These are phyloP conservation scores for Trichoderma sp. DNA, from an alignment of 2,329 filamentous ascomycete genomes.

Conservation along the genomic window DNA sequence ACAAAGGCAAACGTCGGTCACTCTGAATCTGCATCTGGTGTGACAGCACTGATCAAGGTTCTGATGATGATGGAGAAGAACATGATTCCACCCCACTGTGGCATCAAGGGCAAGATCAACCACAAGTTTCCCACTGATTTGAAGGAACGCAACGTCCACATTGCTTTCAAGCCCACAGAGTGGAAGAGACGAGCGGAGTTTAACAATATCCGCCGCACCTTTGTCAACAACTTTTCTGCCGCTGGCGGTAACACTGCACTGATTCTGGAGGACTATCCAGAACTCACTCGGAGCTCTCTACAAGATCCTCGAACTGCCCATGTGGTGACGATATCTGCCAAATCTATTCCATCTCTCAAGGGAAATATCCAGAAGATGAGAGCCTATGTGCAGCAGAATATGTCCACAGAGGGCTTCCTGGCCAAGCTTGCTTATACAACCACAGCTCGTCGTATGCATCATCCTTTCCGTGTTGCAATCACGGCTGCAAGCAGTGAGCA, in stretches of 20 bases:
- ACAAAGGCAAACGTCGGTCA: slow-evolving; percentile 64
- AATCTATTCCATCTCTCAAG: slow-evolving; percentile 6
- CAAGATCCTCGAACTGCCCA: not conserved
- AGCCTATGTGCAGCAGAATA: not conserved
- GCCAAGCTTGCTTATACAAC: slow-evolving; percentile 61
- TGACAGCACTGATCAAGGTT: slow-evolving; percentile 62
- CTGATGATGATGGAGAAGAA: slow-evolving; percentile 63
- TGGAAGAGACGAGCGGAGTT: slow-evolving; percentile 30
- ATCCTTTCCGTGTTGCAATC: slow-evolving; percentile 54
- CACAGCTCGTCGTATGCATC: slow-evolving; percentile 61
- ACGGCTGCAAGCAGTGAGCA: slow-evolving; percentile 31
- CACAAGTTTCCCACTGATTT: slow-evolving; percentile 55
- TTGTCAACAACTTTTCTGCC: slow-evolving; percentile 67
- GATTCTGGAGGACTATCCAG: slow-evolving; percentile 55
- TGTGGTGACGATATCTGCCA: slow-evolving; percentile 12
- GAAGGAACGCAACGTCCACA: slow-evolving; percentile 52
- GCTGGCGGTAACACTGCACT: slow-evolving; percentile 70
- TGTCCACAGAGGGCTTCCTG: not conserved
- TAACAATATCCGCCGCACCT: slow-evolving; percentile 16
- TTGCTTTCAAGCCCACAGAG: not conserved
- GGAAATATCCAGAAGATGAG: not conserved
- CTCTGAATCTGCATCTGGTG: slow-evolving; percentile 60
- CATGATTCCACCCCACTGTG: slow-evolving; percentile 60
- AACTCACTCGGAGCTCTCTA: not conserved
- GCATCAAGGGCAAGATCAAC: slow-evolving; percentile 62